phyloP scores from a whole-genome alignment of 1,284 basidiomycete species.

The Boletellus dicymbophilus region DNA sequence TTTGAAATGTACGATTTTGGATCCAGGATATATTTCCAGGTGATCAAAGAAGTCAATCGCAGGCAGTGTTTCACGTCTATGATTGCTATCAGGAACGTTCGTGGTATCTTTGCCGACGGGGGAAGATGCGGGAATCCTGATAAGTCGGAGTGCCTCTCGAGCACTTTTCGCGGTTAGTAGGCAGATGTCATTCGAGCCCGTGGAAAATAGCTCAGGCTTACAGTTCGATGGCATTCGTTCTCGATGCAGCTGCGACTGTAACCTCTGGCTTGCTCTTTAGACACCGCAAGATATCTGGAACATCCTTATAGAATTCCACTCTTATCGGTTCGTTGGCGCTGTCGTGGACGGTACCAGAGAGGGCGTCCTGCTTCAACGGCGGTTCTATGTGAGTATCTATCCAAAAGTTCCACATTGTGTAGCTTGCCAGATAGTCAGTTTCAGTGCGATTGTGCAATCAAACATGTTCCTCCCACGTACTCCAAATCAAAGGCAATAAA shows the following conservation, averaged over 20 bases:
- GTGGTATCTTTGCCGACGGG: slow-evolving; percentile 38
- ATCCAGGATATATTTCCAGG: slow-evolving; percentile 86
- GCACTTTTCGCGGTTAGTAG: slow-evolving; percentile 57
- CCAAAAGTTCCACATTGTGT: slow-evolving; percentile 86
- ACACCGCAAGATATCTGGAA: slow-evolving; percentile 73
- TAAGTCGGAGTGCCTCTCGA: slow-evolving; percentile 68
- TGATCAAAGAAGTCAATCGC: slow-evolving; percentile 78
- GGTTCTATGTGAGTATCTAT: slow-evolving; percentile 73
- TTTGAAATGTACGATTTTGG: slow-evolving; percentile 82
- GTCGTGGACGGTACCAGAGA: slow-evolving; percentile 32
- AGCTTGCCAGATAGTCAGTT: slow-evolving; percentile 46
- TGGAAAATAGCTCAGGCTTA: slow-evolving; percentile 46
- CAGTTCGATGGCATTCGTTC: slow-evolving; percentile 73
- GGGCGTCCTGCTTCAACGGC: slow-evolving; percentile 60
- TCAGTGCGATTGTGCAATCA: slow-evolving; percentile 4
- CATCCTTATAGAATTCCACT: slow-evolving; percentile 75
- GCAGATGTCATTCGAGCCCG: no score
- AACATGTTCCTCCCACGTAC: slow-evolving; percentile 43
- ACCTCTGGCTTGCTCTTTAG: slow-evolving; percentile 52
- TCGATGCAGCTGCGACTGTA: slow-evolving; percentile 74
- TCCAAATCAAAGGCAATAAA: slow-evolving; percentile 85
- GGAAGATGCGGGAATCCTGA: slow-evolving; percentile 59
- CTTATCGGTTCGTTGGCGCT: slow-evolving; percentile 41
- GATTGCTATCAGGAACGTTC: slow-evolving; percentile 25
- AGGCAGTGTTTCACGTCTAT: slow-evolving; percentile 9